These are phyloP conservation scores for Chlamydomonas reinhardtii DNA, from an alignment of 163 green algal genomes.

Conservation along the genomic window DNA sequence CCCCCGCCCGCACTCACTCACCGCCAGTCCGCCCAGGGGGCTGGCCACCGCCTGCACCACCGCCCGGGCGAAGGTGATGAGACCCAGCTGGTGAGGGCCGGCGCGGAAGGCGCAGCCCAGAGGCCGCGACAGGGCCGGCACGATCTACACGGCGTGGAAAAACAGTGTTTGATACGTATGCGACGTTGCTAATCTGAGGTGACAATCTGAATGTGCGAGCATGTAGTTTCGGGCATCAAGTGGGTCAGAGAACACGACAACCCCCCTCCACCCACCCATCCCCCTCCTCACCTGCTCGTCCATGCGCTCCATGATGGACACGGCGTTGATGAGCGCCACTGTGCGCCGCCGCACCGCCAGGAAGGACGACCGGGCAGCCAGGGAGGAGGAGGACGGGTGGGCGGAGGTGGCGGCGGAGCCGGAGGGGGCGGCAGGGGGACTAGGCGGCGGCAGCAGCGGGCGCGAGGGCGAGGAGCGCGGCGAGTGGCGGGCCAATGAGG, in stretches of 20 bases:
- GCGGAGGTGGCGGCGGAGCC: too few relatives aligned
- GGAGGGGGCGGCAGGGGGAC: too few relatives aligned
- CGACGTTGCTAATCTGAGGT: too few relatives aligned
- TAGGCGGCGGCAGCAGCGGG: too few relatives aligned
- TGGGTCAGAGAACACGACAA: too few relatives aligned
- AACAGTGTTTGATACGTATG: too few relatives aligned
- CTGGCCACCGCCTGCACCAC: conserved; percentile 75
- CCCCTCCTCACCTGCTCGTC: conserved; percentile 69
- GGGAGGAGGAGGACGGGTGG: too few relatives aligned
- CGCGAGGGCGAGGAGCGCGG: too few relatives aligned
- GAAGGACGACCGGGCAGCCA: conserved; percentile 2
- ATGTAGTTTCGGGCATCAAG: too few relatives aligned
- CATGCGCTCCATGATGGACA: conserved; percentile 76
- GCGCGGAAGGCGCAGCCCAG: conserved; percentile 63
- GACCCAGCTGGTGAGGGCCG: conserved; percentile 72
- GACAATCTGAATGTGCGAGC: not conserved
- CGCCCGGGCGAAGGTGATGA: conserved; percentile 73
- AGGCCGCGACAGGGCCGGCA: conserved; percentile 17
- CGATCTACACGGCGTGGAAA: too few relatives aligned
- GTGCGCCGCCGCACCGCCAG: conserved; percentile 20
- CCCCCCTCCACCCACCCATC: not conserved
- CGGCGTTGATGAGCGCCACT: conserved; percentile 28
- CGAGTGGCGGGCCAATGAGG: too few relatives aligned
- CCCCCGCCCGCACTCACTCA: not conserved
- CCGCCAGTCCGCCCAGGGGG: conserved; percentile 71